Evolutionary conservation across 768 basidiomycete species (phyloP), one percentile per base, ranked within the genome.

Genomic region (Aureoboletus auriporus): DNA sequence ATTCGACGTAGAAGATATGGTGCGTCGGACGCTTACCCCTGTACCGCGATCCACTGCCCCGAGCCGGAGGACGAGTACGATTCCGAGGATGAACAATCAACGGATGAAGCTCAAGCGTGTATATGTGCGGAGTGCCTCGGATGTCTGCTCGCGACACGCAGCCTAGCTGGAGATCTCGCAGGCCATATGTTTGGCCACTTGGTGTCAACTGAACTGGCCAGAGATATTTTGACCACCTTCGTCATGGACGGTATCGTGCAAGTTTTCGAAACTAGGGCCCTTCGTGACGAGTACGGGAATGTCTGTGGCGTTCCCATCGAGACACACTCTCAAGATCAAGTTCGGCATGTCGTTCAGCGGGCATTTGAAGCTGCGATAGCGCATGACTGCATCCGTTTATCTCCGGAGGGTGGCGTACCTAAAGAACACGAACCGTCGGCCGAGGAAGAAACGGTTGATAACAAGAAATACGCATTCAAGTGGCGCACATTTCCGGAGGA

Each of bases 401-500:
- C 28, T 37, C 9, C 26, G 3, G n/a, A 37, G n/a, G 17, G 8
- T 9, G 13, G 10, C 4, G 5, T 1, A 12, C 20, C 0, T 8
- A 20, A 48, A 12, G 2, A 27, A 13, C 20, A 33, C 10, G 11
- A 49, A 33, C 6, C 13, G 41, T 10, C 38, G 30, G 23, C 30
- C 16, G 20, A 37, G 39, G 31, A 37, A 33, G n/a, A 3, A 10
- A 23, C 20, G 20, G 20, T 23, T 23, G 20, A 23, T 23, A 23
- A 23, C 20, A 50, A 44, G 26, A n/a, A 12, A 3, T 49, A 49
- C 38, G 33, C 36, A 2, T 56, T 55, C 29, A 27, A 6, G 26
- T 52, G 44, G 55, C 4, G 4, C 29, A 13, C 16, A 0, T 57
- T 51, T 36, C 53, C 50, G 2, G 1, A 1, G 5, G 54, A 56